These are phyloP conservation scores for Saccharomycopsis phalli DNA, from an alignment of 1,139 yeast genomes.

Conservation along the genomic window DNA sequence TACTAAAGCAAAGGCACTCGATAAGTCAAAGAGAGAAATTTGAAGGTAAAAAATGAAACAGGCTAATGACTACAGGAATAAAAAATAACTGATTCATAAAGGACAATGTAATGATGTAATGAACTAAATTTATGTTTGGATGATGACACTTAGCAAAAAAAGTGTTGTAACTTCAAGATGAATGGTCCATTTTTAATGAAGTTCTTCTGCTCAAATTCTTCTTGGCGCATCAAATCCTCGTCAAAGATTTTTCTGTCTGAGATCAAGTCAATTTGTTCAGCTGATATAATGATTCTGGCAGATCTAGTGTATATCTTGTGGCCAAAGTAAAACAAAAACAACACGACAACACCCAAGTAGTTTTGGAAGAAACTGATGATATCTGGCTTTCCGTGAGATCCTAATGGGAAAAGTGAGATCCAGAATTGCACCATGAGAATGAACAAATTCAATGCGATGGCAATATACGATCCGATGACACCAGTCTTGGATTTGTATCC, in stretches of 20 bases:
- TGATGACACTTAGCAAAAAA: constrained; percentile 28
- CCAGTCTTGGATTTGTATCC: constrained; percentile 59
- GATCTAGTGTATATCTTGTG: constrained; percentile 37
- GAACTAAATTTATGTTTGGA: no score
- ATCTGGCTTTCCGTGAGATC: constrained; percentile 37
- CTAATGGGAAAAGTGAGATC: constrained; percentile 61
- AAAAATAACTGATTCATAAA: not conserved
- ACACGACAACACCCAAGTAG: constrained; percentile 44
- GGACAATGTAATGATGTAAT: no score
- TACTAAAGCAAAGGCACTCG: constrained; percentile 3
- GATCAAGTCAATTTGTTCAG: constrained; percentile 40
- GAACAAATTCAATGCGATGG: constrained; percentile 44
- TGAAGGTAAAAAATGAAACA: not conserved
- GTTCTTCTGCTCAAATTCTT: constrained; percentile 18
- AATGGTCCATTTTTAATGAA: constrained; percentile 16
- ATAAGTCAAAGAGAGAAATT: not conserved
- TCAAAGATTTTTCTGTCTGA: constrained; percentile 40
- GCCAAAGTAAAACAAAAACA: constrained; percentile 35
- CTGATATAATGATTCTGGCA: constrained; percentile 30
- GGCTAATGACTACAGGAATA: not conserved
- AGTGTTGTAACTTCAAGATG: constrained; percentile 22
- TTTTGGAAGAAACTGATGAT: constrained; percentile 36
- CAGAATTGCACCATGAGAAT: constrained; percentile 67
- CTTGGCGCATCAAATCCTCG: constrained; percentile 26
- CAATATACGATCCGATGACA: constrained; percentile 51